A percentile compares a stretch with the other conserved stretches of the same genome.
Evolutionary conservation across 495 filamentous ascomycete species (phyloP).

Genomic region (Pyrenula massariospora): DNA sequence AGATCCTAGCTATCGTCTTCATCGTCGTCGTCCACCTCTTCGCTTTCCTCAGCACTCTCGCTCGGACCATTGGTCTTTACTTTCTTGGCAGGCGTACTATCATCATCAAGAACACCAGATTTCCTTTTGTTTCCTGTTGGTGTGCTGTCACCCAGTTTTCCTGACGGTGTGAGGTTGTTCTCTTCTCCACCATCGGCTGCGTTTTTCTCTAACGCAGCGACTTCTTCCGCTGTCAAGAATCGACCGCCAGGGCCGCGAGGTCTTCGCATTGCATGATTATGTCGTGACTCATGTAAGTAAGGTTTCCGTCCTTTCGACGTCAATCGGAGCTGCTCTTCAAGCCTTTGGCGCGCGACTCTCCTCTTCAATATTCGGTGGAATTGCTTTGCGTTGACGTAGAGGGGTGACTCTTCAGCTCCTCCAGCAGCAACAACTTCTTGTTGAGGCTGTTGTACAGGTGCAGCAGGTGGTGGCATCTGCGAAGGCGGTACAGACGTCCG

Average conservation of each 20-base stretch:
- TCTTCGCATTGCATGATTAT: slow-evolving; percentile 97
- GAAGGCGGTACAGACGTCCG: slow-evolving; percentile 33
- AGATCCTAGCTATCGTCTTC: not conserved
- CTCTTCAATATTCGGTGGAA: slow-evolving; percentile 96
- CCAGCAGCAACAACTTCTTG: slow-evolving; percentile 74
- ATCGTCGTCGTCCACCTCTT: slow-evolving; percentile 20
- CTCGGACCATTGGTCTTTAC: slow-evolving; percentile 24
- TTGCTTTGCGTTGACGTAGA: slow-evolving; percentile 98
- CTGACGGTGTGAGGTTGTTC: slow-evolving; percentile 19
- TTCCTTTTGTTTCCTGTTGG: slow-evolving; percentile 37
- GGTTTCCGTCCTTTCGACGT: slow-evolving; percentile 94
- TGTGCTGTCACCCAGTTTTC: slow-evolving; percentile 13
- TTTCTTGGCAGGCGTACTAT: slow-evolving; percentile 30
- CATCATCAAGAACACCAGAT: slow-evolving; percentile 32
- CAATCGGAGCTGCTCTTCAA: slow-evolving; percentile 82
- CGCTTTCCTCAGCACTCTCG: slow-evolving; percentile 34
- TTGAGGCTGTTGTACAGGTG: slow-evolving; percentile 50
- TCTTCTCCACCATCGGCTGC: slow-evolving; percentile 18
- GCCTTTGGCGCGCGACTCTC: slow-evolving; percentile 79
- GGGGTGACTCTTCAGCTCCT: slow-evolving; percentile 76
- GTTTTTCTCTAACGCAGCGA: slow-evolving; percentile 71
- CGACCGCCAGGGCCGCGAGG: slow-evolving; percentile 92
- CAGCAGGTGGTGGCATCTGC: slow-evolving; percentile 37
- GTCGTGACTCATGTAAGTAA: slow-evolving; percentile 95
- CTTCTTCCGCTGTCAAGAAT: slow-evolving; percentile 97